A percentile compares a stretch with the other conserved stretches of the same genome.
These are phyloP conservation scores for Macrophomina pseudophaseolina DNA, from an alignment of 2,329 filamentous ascomycete genomes.

Conservation along the genomic window DNA sequence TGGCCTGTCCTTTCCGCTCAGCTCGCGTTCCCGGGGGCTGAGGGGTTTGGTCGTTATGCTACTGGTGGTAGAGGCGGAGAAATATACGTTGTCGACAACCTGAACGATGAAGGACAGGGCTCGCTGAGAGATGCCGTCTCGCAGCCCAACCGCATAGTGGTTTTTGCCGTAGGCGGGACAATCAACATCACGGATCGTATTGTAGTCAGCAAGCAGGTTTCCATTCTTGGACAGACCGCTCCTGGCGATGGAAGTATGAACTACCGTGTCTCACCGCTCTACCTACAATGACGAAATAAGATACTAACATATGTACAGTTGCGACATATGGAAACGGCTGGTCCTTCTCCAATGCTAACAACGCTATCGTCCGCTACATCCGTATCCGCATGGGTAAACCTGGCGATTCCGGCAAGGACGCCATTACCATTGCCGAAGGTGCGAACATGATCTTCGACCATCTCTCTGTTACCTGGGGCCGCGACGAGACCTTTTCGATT, in stretches of 20 bases:
- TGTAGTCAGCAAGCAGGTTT: conserved; percentile 55
- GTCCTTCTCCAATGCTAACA: conserved; percentile 58
- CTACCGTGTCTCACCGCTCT: not conserved
- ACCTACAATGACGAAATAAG: too few relatives aligned
- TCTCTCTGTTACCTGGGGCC: conserved; percentile 60
- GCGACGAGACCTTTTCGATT: conserved; percentile 61
- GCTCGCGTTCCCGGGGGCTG: conserved; percentile 56
- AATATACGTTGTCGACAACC: conserved; percentile 56
- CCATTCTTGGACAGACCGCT: conserved; percentile 58
- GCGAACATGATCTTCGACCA: conserved; percentile 63
- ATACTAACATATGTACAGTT: conserved; percentile 39
- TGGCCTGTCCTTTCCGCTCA: conserved; percentile 28
- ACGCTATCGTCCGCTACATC: conserved; percentile 61
- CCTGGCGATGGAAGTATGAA: conserved; percentile 49
- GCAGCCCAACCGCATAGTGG: conserved; percentile 54
- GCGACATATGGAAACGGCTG: conserved; percentile 61
- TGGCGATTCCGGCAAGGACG: conserved; percentile 60
- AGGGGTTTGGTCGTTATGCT: conserved; percentile 56
- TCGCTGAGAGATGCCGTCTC: conserved; percentile 59
- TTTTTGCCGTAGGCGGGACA: conserved; percentile 57
- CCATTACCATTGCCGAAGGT: conserved; percentile 59
- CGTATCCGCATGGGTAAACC: conserved; percentile 60
- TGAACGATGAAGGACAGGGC: conserved; percentile 55
- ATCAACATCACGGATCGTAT: conserved; percentile 56
- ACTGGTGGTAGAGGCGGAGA: conserved; percentile 54